These are phyloP conservation scores for Gracilaria domingensis DNA, from an alignment of 23 red algal genomes.

Conservation along the genomic window DNA sequence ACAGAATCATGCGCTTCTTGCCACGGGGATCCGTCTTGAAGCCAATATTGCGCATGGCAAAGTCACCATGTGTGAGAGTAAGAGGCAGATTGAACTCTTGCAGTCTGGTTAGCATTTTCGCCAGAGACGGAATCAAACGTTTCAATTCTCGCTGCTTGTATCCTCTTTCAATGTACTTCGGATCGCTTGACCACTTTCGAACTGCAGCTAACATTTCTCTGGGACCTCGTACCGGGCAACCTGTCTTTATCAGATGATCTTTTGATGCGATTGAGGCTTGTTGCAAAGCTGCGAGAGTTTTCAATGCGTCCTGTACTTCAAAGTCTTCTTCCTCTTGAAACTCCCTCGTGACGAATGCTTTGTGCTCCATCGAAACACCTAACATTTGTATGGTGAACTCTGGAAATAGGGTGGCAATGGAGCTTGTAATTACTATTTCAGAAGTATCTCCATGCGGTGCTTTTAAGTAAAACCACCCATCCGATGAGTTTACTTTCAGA, in stretches of 20 bases:
- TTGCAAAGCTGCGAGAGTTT: neutral
- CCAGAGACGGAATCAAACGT: conserved; percentile 1
- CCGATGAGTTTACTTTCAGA: conserved; percentile 7
- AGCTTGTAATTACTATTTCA: neutral
- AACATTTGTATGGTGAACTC: conserved; percentile 3
- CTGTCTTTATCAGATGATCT: conserved; percentile 6
- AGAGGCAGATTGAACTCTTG: conserved; percentile 22
- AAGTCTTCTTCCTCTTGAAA: conserved; percentile 2
- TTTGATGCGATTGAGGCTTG: neutral
- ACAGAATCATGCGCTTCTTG: neutral
- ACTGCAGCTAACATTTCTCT: conserved; percentile 19
- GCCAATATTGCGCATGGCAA: conserved; percentile 14
- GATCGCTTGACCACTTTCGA: neutral
- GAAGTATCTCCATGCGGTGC: neutral
- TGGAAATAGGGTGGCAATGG: neutral
- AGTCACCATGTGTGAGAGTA: conserved; percentile 34
- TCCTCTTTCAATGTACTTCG: neutral
- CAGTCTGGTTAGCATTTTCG: neutral
- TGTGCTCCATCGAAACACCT: neutral
- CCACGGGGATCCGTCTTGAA: neutral
- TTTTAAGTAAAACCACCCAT: conserved; percentile 21
- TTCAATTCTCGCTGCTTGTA: neutral
- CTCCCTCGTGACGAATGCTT: conserved; percentile 16
- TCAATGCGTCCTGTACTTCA: conserved; percentile 12
- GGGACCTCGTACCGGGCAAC: conserved; percentile 13